Conservation (phyloP, 352 stramenopile genomes). For the Globisporangium camurandrum region DNA sequence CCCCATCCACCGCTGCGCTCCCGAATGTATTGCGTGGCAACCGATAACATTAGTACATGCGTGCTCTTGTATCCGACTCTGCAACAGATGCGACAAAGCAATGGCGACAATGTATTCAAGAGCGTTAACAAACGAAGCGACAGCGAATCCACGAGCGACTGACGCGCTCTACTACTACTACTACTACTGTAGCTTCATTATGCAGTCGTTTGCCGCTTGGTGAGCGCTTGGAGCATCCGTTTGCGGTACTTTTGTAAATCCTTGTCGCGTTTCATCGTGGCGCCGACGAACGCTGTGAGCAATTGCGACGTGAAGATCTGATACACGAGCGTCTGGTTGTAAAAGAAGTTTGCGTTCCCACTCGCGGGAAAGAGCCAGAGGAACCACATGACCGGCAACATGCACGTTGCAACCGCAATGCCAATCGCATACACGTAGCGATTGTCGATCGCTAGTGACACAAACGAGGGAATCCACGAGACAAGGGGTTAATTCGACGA, state of each 20-base stretch:
- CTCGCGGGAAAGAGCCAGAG: conserved; percentile 82
- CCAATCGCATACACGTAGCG: conserved; percentile 69
- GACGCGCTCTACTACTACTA: not conserved
- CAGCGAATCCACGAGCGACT: not conserved
- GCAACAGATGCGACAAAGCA: no score
- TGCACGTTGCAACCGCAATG: conserved; percentile 54
- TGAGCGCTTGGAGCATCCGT: no score
- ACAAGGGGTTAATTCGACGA: not conserved
- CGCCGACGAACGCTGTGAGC: conserved; percentile 67
- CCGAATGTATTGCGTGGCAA: conserved; percentile 22
- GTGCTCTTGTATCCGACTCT: no score
- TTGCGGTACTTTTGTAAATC: conserved; percentile 51
- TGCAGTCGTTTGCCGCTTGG: no score
- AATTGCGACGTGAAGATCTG: conserved; percentile 79
- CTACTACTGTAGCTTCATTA: not conserved
- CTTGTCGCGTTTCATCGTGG: conserved; percentile 82
- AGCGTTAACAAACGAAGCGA: no score
- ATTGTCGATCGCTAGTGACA: conserved; percentile 55
- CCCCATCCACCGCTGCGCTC: no score
- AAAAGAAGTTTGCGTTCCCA: conserved; percentile 87
- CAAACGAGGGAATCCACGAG: not conserved
- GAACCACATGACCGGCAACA: conserved; percentile 84
- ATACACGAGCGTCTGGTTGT: conserved; percentile 84
- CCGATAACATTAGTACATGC: no score
- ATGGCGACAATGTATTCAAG: no score